These are phyloP conservation scores for Phlebiopsis gigantea DNA, from an alignment of 768 basidiomycete genomes.

Conservation along the genomic window DNA sequence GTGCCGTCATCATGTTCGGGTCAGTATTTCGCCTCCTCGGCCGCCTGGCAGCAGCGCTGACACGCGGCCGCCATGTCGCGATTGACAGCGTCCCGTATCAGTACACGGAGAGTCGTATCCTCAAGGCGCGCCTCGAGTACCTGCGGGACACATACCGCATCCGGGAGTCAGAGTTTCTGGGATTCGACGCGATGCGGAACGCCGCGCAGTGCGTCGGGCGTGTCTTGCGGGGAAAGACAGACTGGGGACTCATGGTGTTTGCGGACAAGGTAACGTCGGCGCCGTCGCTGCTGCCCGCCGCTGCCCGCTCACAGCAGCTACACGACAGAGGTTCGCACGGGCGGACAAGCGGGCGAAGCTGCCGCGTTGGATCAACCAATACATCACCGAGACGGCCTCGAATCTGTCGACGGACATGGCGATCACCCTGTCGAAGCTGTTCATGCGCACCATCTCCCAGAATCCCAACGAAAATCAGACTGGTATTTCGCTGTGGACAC, in stretches of 20 bases:
- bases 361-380: slow-evolving; percentile 98
- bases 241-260: slow-evolving; percentile 99
- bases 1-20: slow-evolving; percentile 99
- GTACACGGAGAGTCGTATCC: slow-evolving; percentile 95
- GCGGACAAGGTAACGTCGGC: slow-evolving; percentile 99
- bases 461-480: slow-evolving; percentile 96
- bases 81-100: slow-evolving; percentile 81
- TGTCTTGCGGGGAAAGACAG: slow-evolving; percentile 95
- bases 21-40: slow-evolving; percentile 30
- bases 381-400: slow-evolving; percentile 96
- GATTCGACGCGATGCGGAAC: slow-evolving; percentile 99
- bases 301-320: neutral
- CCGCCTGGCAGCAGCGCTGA: neutral
- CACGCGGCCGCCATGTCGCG: neutral
- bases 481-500: slow-evolving; percentile 89
- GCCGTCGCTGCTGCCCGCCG: no score
- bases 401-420: slow-evolving; percentile 99
- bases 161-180: slow-evolving; percentile 96
- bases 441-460: slow-evolving; percentile 98
- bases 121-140: slow-evolving; percentile 96
- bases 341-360: slow-evolving; percentile 93
- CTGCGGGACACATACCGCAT: slow-evolving; percentile 98
- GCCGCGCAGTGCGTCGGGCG: slow-evolving; percentile 99
- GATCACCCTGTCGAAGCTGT: slow-evolving; percentile 86
- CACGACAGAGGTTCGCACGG: slow-evolving; percentile 86